Evolutionary conservation across 768 basidiomycete genomes (phyloP), one percentile per base, ranked within the genome.

Genomic region (Lactifluus pinguis): DNA sequence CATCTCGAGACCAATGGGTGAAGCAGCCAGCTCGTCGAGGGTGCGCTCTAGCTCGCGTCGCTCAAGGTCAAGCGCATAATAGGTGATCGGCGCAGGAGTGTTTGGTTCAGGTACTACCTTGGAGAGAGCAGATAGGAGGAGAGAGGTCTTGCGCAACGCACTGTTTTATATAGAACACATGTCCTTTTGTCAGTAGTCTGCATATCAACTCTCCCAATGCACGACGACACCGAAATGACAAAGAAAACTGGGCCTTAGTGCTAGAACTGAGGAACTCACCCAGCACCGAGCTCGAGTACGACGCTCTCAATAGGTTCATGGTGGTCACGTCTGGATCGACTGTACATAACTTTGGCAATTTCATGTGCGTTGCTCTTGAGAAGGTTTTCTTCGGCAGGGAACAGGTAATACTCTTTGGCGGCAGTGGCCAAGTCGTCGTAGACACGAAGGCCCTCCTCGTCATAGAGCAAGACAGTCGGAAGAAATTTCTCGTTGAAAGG

Each of bases 11-110:
- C 92, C 91, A 36, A 88, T 74, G 9, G 82, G 79, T 11, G 88
- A 89, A 14, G 70, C 66, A 52, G 79, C 71, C 63, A 99, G 84
- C 66, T 83, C 76, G 19, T 74, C 73, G 34, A 99, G 80, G 8
- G 92, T 88, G 38, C 92, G 85, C 60, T 84, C 80, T 30, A 98
- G 83, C 69, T 97, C 95, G 49, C 80, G 83, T 66, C 86, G 79
- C 71, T 97, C 93, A 32, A 99, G 83, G 69, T 98, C 97, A 54
- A 99, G 87, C 19, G 95, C 92, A 75, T 89, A 92, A 71, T 94
- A 95, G 1, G 83, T 88, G 68, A 88, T 83, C 1, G 85, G 82
- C 2, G 83, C 73, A 1, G 70, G 65, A 1, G 70, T 57, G 11
- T 68, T 69, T 4, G 66, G 62, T 19, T 68, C 69, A 21, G 77